Evolutionary conservation across 345 rosid species (phyloP), one percentile per base, ranked within the genome.

Genomic region (Odontarrhena argentea): DNA sequence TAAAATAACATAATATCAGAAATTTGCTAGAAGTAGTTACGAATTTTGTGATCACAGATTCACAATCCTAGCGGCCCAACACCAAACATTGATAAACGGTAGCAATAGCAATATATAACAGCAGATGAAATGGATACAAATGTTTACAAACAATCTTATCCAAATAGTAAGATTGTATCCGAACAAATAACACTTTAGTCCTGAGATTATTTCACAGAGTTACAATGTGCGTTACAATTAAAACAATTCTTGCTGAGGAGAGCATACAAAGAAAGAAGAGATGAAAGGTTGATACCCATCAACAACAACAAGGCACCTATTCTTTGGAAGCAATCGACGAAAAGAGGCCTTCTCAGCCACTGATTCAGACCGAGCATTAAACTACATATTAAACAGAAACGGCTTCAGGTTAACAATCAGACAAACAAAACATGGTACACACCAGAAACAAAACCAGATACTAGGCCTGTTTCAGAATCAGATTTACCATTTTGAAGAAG

Each of bases 291-390:
- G 36, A 32, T 32, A 93, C 98, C 98, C 97, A 82, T 93, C 97
- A 26, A 84, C 89, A 1, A 83, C 80, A 58, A 88, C 91, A 61
- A 93, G 76, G 51, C 98, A 90, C 56, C 92, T 86, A 63, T 63
- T 79, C 75, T 84, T 93, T 9, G 92, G 95, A 72, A 93, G 86
- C 35, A 90, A 82, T 52, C 94, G 87, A 37, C 92, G 96, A 50
- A 93, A 93, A 24, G 98, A 93, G 44, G 90, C 85, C 87, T 88
- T 90, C 51, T 90, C 97, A 43, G 72, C 56, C 12, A 88, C 57
- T 0, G 97, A 80, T 78, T 93, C 98, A 44, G 98, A 88, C 45
- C 97, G 83, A 65, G 97, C 97, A 84, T 93, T 90, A 71, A 93
- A 93, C 98, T 88, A 84, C 64, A 74, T 11, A 37, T 28, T 5